phyloP scores from a whole-genome alignment of 2,329 filamentous ascomycete genomes.

The Chaetomiaceae sp. region DNA sequence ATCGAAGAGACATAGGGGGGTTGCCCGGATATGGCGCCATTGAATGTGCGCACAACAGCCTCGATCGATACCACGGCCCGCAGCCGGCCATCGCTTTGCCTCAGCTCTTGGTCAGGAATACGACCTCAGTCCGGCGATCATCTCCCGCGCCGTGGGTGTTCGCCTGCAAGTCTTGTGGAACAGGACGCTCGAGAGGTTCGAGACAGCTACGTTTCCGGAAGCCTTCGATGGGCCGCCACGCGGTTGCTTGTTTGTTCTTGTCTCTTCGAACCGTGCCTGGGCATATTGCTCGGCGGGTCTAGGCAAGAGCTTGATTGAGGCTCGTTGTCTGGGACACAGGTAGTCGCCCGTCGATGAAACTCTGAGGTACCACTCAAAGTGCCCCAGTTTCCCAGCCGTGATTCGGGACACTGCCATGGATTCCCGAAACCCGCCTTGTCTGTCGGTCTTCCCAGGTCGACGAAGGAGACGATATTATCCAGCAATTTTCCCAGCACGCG shows the following conservation, averaged over 20 bases:
- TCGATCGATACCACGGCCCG: conserved; percentile 7
- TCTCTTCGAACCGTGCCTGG: conserved; percentile 8
- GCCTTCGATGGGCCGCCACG: conserved; percentile 1
- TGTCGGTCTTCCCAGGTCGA: conserved; percentile 24
- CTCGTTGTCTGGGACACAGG: background rate
- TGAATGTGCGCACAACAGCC: background rate
- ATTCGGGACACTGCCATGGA: conserved; percentile 11
- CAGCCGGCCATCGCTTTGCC: background rate
- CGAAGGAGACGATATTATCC: conserved; percentile 24
- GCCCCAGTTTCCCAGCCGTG: background rate
- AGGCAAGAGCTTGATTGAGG: conserved; percentile 15
- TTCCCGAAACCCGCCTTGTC: conserved; percentile 14
- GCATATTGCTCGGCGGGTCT: conserved; percentile 10
- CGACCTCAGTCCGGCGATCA: conserved; percentile 11
- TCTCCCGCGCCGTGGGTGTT: no score
- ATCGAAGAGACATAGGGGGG: background rate
- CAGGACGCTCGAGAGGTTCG: no score
- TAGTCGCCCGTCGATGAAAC: conserved; percentile 7
- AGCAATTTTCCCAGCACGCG: conserved; percentile 26
- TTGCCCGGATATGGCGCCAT: conserved; percentile 11
- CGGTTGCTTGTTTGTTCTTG: conserved; percentile 4
- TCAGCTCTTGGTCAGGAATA: conserved; percentile 16
- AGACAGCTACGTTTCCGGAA: conserved; percentile 3
- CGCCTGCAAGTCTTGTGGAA: no score
- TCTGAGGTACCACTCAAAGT: conserved; percentile 3